These are phyloP conservation scores for Corinectria fuckeliana DNA, from an alignment of 2,329 filamentous ascomycete species.

Conservation along the genomic window DNA sequence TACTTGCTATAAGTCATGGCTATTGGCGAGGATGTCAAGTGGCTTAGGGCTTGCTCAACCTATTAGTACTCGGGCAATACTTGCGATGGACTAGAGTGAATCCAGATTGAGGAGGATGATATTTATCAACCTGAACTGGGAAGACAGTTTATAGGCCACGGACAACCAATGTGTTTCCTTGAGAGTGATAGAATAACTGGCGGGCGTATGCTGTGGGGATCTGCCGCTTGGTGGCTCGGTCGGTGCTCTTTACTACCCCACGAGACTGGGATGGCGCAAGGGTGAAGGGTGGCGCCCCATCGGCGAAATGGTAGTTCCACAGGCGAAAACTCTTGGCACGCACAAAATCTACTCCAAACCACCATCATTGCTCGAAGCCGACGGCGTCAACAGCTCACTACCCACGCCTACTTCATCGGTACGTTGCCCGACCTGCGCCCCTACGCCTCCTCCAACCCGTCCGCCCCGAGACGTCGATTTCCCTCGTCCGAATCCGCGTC, in stretches of 20 bases:
- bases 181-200: background rate
- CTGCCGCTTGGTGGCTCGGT: background rate
- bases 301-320: constrained; percentile 49
- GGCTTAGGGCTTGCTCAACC: constrained; percentile 4
- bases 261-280: constrained; percentile 33
- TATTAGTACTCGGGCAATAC: background rate
- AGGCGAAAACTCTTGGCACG: constrained; percentile 54
- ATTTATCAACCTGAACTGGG: too few species aligned
- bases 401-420: constrained; percentile 44
- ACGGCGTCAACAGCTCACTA: constrained; percentile 47
- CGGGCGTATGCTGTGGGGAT: constrained; percentile 7
- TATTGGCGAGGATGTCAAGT: background rate
- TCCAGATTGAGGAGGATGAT: background rate
- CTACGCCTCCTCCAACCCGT: constrained; percentile 22
- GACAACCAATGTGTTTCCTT: background rate
- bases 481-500: constrained; percentile 28
- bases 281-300: constrained; percentile 21
- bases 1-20: too few species aligned
- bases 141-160: too few species aligned
- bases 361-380: constrained; percentile 44
- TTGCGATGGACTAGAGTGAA: background rate
- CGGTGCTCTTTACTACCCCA: constrained; percentile 29
- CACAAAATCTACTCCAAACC: constrained; percentile 51
- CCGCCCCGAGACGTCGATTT: constrained; percentile 26
- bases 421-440: constrained; percentile 35